Base-by-base conservation (phyloP, 371 early-diverging fungal species). In the Saksenaea vasiformis region DNA sequence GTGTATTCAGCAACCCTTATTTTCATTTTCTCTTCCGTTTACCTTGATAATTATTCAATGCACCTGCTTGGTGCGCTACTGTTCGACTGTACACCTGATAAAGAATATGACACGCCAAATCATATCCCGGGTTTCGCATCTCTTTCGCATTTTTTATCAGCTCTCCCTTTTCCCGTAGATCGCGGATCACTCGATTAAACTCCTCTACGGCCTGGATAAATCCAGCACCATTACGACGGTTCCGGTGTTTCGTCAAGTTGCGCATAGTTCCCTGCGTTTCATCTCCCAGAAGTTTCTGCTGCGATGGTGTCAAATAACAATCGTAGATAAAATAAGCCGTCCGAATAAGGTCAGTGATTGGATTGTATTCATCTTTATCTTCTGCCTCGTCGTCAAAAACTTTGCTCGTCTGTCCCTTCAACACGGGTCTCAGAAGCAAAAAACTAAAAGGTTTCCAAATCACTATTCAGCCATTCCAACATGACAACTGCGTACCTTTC, bases 41-140 rank as follows among this genome's bases (percentile, higher is more conserved):
- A 85, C 89, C 88, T 79, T 91, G 85, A 75, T 95, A 95, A 56
- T 91, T 84, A 37, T 92, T 90, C 62, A 98, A 76, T 36, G 83
- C 77, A 10, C 90, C 89, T 1, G 93, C 93, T n/a, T 89, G 76
- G 10, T 93, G 91, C 2, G 95, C 91, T 0, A 96, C 96, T 1
- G 92, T 87, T 19, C 96, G 90, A 55, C 89, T 88, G 69, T 96
- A 97, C 0, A 91, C 86, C 76, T 98, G 97, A 65, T 91, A 91
- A 54, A 96, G 67, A 28, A 96, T 85, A 70, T 95, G 95, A 57
- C 87, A 80, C 17, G 94, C 87, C 56, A 96, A 76, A 34, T 91
- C 92, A 27, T 85, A 85, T 13, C 84, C 86, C 19, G 76, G 86
- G 56, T 66, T 78, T 28, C 77, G 65, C 66, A 82, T 68, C 19